phyloP scores from a whole-genome alignment of 2,329 filamentous ascomycete genomes.

The Penicillium freii region DNA sequence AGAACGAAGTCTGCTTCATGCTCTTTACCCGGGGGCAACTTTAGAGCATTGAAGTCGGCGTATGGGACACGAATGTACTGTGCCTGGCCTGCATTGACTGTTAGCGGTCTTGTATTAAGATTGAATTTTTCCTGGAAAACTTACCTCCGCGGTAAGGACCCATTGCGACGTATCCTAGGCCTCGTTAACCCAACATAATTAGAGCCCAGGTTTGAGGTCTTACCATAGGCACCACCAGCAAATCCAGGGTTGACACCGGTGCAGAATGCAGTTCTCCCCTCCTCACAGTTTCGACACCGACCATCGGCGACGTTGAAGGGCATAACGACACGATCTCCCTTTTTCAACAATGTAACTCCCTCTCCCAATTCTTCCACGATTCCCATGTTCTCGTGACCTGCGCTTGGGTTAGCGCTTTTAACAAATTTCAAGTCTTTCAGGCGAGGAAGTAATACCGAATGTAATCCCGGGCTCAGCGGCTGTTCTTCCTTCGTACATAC shows the following conservation, averaged over 20 bases:
- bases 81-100: background rate
- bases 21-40: background rate
- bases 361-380: background rate
- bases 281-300: background rate
- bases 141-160: background rate
- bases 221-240: background rate
- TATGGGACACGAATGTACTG: background rate
- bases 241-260: background rate
- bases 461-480: background rate
- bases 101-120: background rate
- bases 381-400: background rate
- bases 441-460: background rate
- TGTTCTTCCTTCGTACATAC: background rate
- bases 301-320: background rate
- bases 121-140: background rate
- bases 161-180: background rate
- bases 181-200: background rate
- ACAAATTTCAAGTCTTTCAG: background rate
- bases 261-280: background rate
- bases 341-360: background rate
- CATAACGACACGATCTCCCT: background rate
- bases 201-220: fast-evolving
- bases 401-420: background rate
- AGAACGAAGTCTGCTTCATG: background rate
- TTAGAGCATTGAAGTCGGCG: background rate